Evolutionary conservation across 2,329 filamentous ascomycete genomes (phyloP).

Genomic region (Cercospora sojina): DNA sequence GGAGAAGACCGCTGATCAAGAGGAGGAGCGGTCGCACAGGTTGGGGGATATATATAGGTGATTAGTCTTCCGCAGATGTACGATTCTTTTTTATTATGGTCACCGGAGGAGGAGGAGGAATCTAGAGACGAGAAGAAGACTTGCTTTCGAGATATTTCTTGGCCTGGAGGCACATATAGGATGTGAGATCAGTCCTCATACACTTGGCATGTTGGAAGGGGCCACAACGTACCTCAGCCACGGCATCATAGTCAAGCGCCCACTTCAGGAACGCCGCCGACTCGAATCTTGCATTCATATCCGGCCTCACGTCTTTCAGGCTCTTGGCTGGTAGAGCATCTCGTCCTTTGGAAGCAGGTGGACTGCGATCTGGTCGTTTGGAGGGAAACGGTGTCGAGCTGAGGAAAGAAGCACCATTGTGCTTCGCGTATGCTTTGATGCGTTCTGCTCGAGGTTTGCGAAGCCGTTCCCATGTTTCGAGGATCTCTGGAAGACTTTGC

Average conservation of each 20-base stretch:
- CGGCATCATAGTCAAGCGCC: slow-evolving; percentile 17
- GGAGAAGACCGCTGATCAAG: neutral
- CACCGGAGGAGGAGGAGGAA: neutral
- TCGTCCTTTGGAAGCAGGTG: neutral
- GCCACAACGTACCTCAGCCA: slow-evolving; percentile 10
- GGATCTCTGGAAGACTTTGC: slow-evolving; percentile 8
- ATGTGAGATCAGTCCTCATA: neutral
- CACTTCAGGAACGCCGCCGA: slow-evolving; percentile 11
- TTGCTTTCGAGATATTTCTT: neutral
- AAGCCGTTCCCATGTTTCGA: slow-evolving; percentile 9
- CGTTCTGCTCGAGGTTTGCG: slow-evolving; percentile 16
- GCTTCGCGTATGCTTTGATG: slow-evolving; percentile 16
- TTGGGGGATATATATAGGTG: neutral
- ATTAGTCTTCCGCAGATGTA: no score
- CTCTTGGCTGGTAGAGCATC: neutral
- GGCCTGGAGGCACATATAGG: neutral
- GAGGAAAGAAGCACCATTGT: slow-evolving; percentile 9
- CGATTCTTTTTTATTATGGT: no score
- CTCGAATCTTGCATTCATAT: slow-evolving; percentile 13
- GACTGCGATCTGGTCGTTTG: neutral
- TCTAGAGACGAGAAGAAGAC: neutral
- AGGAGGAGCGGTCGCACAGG: neutral
- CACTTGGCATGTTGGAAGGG: neutral
- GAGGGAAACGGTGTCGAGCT: neutral
- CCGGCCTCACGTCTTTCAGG: neutral